phyloP scores from a whole-genome alignment of 305 asterid species.

The Petunia hybrid region DNA sequence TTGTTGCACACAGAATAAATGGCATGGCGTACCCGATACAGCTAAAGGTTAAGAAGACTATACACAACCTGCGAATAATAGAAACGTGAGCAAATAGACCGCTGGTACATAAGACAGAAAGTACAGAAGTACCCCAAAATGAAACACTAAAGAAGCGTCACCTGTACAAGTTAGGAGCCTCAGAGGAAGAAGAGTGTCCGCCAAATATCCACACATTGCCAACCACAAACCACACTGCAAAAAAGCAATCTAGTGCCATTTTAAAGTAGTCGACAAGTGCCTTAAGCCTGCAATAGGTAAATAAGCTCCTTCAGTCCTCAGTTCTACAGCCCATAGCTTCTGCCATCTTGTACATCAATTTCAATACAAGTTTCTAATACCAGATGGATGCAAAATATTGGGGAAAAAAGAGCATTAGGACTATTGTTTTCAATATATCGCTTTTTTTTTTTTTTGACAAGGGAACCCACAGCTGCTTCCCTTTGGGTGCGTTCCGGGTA shows the following conservation, averaged over 20 bases:
- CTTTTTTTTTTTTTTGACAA: too few species aligned
- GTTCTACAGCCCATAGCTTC: neutral
- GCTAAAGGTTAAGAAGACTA: constrained; percentile 91
- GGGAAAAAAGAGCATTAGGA: constrained; percentile 29
- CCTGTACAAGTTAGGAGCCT: constrained; percentile 95
- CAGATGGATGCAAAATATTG: neutral
- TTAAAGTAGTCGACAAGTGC: constrained; percentile 73
- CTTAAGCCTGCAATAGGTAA: constrained; percentile 67
- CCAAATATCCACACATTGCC: constrained; percentile 97
- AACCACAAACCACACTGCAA: constrained; percentile 97
- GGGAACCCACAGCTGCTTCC: too few species aligned
- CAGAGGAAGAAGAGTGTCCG: constrained; percentile 85
- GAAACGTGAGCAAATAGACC: constrained; percentile 13
- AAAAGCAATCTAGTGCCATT: constrained; percentile 98
- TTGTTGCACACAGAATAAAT: constrained; percentile 87
- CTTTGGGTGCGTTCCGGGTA: too few species aligned
- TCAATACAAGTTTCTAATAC: constrained; percentile 1
- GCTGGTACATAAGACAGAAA: constrained; percentile 3
- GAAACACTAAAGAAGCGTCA: constrained; percentile 35
- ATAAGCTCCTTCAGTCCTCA: constrained; percentile 10
- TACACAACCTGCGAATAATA: constrained; percentile 72
- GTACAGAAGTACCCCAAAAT: neutral
- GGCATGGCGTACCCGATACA: constrained; percentile 99
- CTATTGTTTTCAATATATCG: too few species aligned
- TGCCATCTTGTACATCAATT: constrained; percentile 11